These are phyloP conservation scores for Daldinia childiae DNA, from an alignment of 495 filamentous ascomycete genomes.

Conservation along the genomic window DNA sequence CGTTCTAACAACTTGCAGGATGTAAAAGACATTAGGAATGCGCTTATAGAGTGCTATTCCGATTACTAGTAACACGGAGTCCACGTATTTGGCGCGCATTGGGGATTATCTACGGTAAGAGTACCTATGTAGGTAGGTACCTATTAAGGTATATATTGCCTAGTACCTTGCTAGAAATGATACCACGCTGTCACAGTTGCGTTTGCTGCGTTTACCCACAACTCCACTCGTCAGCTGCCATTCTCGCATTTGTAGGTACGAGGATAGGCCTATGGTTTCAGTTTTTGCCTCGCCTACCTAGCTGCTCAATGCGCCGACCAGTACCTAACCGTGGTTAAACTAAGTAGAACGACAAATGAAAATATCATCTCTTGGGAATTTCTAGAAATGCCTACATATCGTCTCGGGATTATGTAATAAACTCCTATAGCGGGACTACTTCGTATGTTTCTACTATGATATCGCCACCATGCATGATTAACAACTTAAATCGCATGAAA, in stretches of 20 bases:
- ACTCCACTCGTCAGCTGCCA: not conserved
- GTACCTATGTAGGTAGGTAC: not conserved
- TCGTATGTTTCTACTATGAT: not conserved
- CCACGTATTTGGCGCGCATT: not conserved
- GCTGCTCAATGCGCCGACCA: not conserved
- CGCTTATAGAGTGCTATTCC: not conserved
- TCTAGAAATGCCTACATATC: not conserved
- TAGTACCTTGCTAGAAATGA: not conserved
- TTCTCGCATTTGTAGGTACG: not conserved
- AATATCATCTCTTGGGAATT: not conserved
- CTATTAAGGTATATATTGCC: not conserved
- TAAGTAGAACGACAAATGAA: not conserved
- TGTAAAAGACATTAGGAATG: not conserved
- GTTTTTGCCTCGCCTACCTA: not conserved
- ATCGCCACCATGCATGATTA: not conserved
- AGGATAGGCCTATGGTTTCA: not conserved
- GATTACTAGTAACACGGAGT: not conserved
- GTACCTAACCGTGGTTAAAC: not conserved
- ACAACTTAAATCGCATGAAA: too few species aligned
- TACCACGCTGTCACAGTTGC: not conserved
- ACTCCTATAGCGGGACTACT: not conserved
- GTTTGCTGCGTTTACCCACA: not conserved
- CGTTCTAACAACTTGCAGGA: slow-evolving; percentile 4
- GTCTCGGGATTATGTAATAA: not conserved
- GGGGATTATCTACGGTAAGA: not conserved